Conservation (phyloP, 169 alveolate species). For the Eimeria falciformis region DNA sequence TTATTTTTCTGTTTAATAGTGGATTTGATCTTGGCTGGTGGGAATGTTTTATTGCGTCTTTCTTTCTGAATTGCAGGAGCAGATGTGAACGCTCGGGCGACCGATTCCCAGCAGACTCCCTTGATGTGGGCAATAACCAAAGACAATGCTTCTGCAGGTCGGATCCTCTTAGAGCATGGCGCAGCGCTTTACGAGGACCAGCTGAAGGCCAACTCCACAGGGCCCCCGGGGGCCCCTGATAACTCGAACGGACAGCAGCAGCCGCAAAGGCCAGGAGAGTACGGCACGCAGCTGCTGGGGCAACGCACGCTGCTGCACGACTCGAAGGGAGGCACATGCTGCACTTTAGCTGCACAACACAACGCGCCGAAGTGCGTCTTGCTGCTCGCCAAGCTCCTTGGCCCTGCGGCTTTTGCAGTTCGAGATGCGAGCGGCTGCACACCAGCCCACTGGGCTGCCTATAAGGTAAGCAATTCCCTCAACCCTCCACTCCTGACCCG, state of each 20-base stretch:
- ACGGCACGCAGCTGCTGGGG: constrained; percentile 1
- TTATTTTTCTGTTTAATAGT: neutral
- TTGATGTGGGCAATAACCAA: constrained; percentile 39
- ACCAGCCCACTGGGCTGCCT: constrained; percentile 68
- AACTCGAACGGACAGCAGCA: neutral
- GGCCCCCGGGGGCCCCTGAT: neutral
- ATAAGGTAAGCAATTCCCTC: constrained; percentile 11
- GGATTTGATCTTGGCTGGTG: neutral
- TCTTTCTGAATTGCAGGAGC: constrained; percentile 11
- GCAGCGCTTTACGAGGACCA: neutral
- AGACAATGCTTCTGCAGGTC: constrained; percentile 30
- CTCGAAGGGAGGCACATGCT: constrained; percentile 50
- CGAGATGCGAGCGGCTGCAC: constrained; percentile 46
- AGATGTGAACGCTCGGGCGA: constrained; percentile 32
- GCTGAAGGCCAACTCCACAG: neutral
- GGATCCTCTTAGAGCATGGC: neutral
- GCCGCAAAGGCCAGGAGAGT: neutral
- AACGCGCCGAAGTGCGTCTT: constrained; percentile 6
- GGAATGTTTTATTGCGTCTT: neutral
- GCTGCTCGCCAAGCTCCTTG: constrained; percentile 8
- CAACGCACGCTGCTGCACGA: constrained; percentile 8
- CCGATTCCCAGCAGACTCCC: constrained; percentile 31
- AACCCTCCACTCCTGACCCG: too few relatives aligned
- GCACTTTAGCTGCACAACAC: constrained; percentile 59
- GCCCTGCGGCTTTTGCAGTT: neutral